Percentiles rank a stretch among this genome's conserved stretches.
These are phyloP conservation scores for Nannizzia gypsea DNA, from an alignment of 2,329 filamentous ascomycete species.

Conservation along the genomic window DNA sequence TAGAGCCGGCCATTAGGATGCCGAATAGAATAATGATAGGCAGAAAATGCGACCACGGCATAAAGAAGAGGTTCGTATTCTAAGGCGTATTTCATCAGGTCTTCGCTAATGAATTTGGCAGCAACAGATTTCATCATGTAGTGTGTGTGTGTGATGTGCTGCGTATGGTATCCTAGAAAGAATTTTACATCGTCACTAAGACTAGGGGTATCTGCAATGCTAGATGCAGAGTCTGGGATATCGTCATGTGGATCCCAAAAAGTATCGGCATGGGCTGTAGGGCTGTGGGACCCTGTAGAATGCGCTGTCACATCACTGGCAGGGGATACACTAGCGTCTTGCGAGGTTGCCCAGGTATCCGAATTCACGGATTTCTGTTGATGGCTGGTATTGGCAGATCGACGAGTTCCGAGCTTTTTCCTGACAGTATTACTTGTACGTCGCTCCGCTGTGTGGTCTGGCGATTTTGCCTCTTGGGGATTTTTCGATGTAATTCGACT, in stretches of 20 bases:
- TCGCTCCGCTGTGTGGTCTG: neutral
- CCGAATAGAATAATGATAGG: constrained; percentile 68
- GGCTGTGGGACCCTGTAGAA: constrained; percentile 26
- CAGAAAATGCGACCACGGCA: constrained; percentile 75
- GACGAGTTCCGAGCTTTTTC: neutral
- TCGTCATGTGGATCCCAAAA: constrained; percentile 13
- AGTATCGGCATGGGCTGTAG: constrained; percentile 10
- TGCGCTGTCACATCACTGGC: constrained; percentile 37
- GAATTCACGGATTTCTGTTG: neutral
- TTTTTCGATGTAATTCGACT: neutral
- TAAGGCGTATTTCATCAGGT: constrained; percentile 60
- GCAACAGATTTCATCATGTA: constrained; percentile 65
- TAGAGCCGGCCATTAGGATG: constrained; percentile 61
- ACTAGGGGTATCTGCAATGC: constrained; percentile 19
- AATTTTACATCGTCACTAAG: constrained; percentile 57
- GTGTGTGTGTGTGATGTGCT: constrained; percentile 68
- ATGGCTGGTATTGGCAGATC: neutral
- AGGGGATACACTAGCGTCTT: constrained; percentile 41
- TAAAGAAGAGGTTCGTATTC: constrained; percentile 73
- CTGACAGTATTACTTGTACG: neutral
- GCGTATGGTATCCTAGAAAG: constrained; percentile 66
- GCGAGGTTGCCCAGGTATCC: neutral
- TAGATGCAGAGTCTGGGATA: constrained; percentile 9
- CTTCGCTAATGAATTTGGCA: constrained; percentile 60
- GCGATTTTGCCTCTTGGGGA: neutral